Evolutionary conservation across 805 yeast genomes (phyloP).

Genomic region (Wickerhamiella australiensis): DNA sequence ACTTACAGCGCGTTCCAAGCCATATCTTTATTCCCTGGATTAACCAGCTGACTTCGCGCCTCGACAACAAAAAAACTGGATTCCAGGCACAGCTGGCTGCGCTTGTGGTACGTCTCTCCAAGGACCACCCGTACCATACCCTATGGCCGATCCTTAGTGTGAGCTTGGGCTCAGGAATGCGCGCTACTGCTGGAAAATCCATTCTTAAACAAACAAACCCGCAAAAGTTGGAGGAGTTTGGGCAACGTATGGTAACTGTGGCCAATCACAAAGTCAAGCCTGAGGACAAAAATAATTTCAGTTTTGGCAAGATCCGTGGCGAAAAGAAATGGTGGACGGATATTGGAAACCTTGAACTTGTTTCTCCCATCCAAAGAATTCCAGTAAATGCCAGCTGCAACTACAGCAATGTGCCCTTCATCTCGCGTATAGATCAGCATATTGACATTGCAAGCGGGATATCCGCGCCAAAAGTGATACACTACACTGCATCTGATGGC

Average conservation of each 20-base stretch:
- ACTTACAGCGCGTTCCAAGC: constrained; percentile 38
- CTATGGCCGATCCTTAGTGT: constrained; percentile 5
- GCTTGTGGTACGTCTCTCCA: constrained; percentile 3
- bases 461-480: constrained; percentile 74
- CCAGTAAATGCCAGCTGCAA: constrained; percentile 34
- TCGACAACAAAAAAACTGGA: constrained; percentile 49
- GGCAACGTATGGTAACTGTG: constrained; percentile 3
- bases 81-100: constrained; percentile 40
- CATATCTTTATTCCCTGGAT: constrained; percentile 67
- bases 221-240: not conserved
- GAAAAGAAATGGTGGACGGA: constrained; percentile 47
- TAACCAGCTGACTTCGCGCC: constrained; percentile 64
- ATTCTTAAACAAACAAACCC: not conserved
- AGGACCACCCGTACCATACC: constrained; percentile 7
- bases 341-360: constrained; percentile 38
- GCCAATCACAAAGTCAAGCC: constrained; percentile 12
- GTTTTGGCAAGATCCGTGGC: constrained; percentile 14
- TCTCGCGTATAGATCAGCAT: constrained; percentile 35
- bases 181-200: not conserved
- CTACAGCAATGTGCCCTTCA: constrained; percentile 38
- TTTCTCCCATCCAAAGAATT: constrained; percentile 53
- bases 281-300: constrained; percentile 1
- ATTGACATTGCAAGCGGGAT: constrained; percentile 72
- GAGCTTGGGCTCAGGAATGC: not conserved
- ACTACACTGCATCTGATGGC: constrained; percentile 48